Evolutionary conservation across 345 rosid species (phyloP).

Genomic region (Erodium maritimum): DNA sequence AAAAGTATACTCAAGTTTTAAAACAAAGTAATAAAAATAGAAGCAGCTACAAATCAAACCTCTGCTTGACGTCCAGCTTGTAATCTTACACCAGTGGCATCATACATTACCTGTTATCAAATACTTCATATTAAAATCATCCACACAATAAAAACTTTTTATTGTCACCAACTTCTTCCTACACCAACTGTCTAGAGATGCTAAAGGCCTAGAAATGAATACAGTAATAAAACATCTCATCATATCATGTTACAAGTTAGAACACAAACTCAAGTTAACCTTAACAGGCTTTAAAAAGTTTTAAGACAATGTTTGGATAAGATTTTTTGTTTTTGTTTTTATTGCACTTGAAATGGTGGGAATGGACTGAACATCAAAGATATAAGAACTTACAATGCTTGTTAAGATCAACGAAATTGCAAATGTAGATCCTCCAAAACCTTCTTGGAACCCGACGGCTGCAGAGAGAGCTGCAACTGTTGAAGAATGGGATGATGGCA

Average conservation of each 20-base stretch:
- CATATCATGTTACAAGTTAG: too few species aligned
- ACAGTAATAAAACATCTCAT: too few species aligned
- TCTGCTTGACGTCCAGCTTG: constrained; percentile 99
- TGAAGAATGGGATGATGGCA: constrained; percentile 95
- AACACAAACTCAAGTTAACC: too few species aligned
- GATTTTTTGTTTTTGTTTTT: too few species aligned
- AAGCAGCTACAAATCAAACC: constrained; percentile 26
- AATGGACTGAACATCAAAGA: background rate
- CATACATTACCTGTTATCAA: constrained; percentile 77
- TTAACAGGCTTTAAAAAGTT: too few species aligned
- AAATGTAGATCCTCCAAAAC: constrained; percentile 66
- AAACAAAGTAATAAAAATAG: background rate
- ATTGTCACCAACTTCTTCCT: background rate
- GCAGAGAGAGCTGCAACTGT: constrained; percentile 70
- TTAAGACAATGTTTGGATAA: too few species aligned
- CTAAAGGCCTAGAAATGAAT: background rate
- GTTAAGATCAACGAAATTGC: constrained; percentile 63
- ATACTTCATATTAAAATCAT: constrained; percentile 7
- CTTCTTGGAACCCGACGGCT: constrained; percentile 79
- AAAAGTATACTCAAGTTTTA: background rate
- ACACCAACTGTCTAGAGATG: too few species aligned
- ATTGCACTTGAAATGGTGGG: too few species aligned
- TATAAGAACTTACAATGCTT: constrained; percentile 38
- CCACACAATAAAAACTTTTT: background rate
- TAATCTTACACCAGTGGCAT: constrained; percentile 86